These are phyloP conservation scores for Leccinum subspadiceum DNA, from an alignment of 1,284 basidiomycete species.

Conservation along the genomic window DNA sequence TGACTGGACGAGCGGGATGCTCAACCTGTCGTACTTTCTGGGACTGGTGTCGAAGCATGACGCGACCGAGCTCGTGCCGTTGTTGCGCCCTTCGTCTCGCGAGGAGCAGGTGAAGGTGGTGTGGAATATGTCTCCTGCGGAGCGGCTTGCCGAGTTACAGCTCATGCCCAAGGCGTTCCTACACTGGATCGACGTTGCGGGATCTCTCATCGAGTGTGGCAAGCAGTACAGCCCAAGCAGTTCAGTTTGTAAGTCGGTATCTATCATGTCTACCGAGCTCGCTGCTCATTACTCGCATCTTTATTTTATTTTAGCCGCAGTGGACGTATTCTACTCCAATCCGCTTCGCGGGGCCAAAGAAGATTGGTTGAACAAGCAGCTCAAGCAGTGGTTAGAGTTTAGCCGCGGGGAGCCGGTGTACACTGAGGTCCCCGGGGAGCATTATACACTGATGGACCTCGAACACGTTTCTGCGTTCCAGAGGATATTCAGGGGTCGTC, in stretches of 20 bases:
- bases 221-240: conserved; percentile 21
- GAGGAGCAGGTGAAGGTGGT: conserved; percentile 22
- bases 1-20: conserved; percentile 37
- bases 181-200: conserved; percentile 28
- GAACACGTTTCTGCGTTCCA: conserved; percentile 35
- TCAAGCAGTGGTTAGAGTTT: conserved; percentile 26
- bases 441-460: conserved; percentile 35
- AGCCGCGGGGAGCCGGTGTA: conserved; percentile 21
- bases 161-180: conserved; percentile 21
- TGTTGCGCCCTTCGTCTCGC: conserved; percentile 14
- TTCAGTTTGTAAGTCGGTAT: conserved; percentile 18
- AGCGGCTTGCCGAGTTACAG: conserved; percentile 25
- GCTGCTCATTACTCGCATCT: not conserved
- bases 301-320: conserved; percentile 1
- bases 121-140: conserved; percentile 22
- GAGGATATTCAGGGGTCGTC: conserved; percentile 31
- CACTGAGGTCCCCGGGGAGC: conserved; percentile 32
- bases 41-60: conserved; percentile 23
- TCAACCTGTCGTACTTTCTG: conserved; percentile 34
- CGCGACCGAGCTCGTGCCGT: conserved; percentile 15
- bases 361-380: conserved; percentile 21
- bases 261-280: not conserved
- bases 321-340: conserved; percentile 28
- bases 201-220: conserved; percentile 31
- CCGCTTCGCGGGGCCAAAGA: conserved; percentile 23